phyloP scores from a whole-genome alignment of 768 basidiomycete genomes.

The Royoungia palumana region DNA sequence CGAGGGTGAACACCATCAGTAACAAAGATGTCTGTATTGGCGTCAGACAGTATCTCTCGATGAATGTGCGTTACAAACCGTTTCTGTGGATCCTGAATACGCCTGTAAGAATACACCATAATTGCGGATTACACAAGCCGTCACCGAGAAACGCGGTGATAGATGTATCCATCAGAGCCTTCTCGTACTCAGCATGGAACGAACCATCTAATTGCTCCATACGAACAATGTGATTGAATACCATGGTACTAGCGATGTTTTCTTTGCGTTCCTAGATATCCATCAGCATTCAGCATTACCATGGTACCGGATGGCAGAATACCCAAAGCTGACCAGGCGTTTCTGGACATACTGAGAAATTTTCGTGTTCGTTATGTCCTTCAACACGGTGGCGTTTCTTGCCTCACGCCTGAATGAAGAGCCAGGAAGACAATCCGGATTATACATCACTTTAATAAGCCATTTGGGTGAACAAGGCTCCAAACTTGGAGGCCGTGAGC shows the following conservation, averaged over 20 bases:
- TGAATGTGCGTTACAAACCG: background rate
- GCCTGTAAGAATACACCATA: background rate
- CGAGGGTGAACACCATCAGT: conserved; percentile 5
- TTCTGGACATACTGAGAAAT: conserved; percentile 27
- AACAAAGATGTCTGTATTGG: conserved; percentile 4
- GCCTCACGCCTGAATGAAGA: conserved; percentile 36
- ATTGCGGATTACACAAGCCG: background rate
- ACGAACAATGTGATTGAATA: conserved; percentile 10
- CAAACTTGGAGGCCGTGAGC: too few species aligned
- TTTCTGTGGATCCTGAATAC: conserved; percentile 6
- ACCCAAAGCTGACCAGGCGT: conserved; percentile 22
- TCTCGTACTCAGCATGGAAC: conserved; percentile 1
- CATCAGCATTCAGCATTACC: background rate
- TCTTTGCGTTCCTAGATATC: background rate
- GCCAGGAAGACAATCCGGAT: conserved; percentile 39
- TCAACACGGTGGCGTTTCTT: background rate
- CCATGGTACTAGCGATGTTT: conserved; percentile 4
- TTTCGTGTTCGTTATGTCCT: conserved; percentile 4
- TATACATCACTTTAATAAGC: conserved; percentile 1
- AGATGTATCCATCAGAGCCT: conserved; percentile 7
- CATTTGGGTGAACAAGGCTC: background rate
- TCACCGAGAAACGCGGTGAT: conserved; percentile 12
- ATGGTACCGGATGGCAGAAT: background rate
- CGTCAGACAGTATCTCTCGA: background rate
- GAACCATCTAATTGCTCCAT: conserved; percentile 16